A percentile compares a stretch with the other conserved stretches of the same genome.
Evolutionary conservation across 345 rosid species (phyloP).

Genomic region (Eucalyptus pauciflora): DNA sequence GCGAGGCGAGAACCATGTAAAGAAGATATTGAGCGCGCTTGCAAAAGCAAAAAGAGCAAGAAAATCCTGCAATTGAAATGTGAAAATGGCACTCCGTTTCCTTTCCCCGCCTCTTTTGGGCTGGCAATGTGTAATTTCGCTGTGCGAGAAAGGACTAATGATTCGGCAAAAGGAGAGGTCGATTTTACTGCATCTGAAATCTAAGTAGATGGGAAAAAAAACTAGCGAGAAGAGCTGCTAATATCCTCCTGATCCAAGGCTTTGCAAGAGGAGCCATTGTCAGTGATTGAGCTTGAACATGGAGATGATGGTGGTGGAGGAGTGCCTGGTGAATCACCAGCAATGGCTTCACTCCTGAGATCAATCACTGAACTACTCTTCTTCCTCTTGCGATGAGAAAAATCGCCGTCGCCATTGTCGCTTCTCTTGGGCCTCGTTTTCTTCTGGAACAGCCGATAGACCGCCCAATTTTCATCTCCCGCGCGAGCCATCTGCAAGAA

Average conservation of each 20-base stretch:
- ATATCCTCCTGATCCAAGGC: conserved; percentile 4
- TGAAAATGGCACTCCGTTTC: not conserved
- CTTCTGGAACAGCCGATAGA: conserved; percentile 52
- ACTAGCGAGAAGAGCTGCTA: not conserved
- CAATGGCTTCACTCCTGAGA: conserved; percentile 17
- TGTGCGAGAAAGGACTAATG: not conserved
- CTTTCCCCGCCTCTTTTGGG: not conserved
- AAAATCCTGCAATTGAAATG: not conserved
- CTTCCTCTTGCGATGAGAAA: not conserved
- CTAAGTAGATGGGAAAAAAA: not conserved
- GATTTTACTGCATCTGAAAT: not conserved
- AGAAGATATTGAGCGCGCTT: not conserved
- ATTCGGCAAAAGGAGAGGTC: not conserved
- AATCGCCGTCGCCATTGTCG: not conserved
- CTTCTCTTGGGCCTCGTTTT: conserved; percentile 17
- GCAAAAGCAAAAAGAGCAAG: not conserved
- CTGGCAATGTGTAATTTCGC: not conserved
- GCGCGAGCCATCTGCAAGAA: conserved; percentile 16
- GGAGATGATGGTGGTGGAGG: conserved; percentile 56
- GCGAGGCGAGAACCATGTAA: not conserved
- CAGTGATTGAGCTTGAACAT: conserved; percentile 35
- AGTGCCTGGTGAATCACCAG: conserved; percentile 13
- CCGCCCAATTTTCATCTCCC: conserved; percentile 49
- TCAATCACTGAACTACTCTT: conserved; percentile 7
- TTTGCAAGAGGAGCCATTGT: not conserved